phyloP scores from a whole-genome alignment of 2,329 filamentous ascomycete genomes.

The Hortaea sp. region DNA sequence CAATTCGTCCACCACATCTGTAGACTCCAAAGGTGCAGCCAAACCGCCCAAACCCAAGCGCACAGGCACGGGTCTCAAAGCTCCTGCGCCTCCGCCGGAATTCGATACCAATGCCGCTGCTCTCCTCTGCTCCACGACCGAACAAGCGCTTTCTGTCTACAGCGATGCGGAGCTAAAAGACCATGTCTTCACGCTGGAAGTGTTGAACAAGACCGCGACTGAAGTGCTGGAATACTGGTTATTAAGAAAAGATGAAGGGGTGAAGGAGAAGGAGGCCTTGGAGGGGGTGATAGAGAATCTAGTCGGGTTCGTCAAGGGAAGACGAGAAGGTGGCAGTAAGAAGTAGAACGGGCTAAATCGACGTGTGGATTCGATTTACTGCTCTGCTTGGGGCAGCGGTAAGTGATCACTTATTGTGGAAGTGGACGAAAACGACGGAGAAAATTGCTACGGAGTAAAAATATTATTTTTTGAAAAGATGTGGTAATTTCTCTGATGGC shows the following conservation, averaged over 20 bases:
- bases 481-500: no score
- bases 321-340: slow-evolving; percentile 34
- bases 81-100: slow-evolving; percentile 58
- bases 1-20: slow-evolving; percentile 22
- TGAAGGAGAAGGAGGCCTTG: slow-evolving; percentile 86
- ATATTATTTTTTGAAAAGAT: no score
- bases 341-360: neutral
- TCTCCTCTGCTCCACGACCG: slow-evolving; percentile 72
- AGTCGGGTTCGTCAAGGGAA: slow-evolving; percentile 60
- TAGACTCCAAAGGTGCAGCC: slow-evolving; percentile 22
- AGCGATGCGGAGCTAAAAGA: slow-evolving; percentile 63
- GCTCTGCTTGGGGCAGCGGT: no score
- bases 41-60: slow-evolving; percentile 12
- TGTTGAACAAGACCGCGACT: slow-evolving; percentile 60
- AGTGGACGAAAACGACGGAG: neutral
- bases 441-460: no score
- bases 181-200: slow-evolving; percentile 61
- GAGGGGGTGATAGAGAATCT: slow-evolving; percentile 96
- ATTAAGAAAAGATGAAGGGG: slow-evolving; percentile 71
- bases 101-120: slow-evolving; percentile 70
- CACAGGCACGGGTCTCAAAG: slow-evolving; percentile 35
- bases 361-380: no score
- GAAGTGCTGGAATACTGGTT: slow-evolving; percentile 82
- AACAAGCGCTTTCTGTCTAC: slow-evolving; percentile 70
- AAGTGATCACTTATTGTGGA: neutral